Evolutionary conservation across 2,329 filamentous ascomycete species (phyloP).

Genomic region (Sporothrix humicola): DNA sequence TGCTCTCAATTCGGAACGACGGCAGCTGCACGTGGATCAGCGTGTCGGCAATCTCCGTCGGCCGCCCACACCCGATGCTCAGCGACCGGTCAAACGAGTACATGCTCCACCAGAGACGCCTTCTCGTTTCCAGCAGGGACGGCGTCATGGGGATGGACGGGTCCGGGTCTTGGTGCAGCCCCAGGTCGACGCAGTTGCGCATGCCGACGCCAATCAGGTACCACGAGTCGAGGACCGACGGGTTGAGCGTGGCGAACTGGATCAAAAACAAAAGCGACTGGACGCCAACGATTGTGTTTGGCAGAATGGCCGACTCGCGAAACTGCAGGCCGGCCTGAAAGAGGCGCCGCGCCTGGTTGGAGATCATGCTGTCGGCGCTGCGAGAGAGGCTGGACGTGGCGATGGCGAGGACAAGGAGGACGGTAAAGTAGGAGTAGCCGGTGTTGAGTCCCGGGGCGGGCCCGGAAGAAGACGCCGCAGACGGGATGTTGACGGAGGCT

Average conservation of each 20-base stretch:
- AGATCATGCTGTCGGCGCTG: conserved; percentile 40
- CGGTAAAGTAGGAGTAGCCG: conserved; percentile 40
- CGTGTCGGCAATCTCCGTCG: conserved; percentile 39
- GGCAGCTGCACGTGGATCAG: conserved; percentile 39
- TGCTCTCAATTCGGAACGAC: conserved; percentile 40
- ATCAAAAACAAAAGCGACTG: conserved; percentile 41
- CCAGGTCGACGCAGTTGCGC: conserved; percentile 40
- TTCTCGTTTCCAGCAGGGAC: conserved; percentile 40
- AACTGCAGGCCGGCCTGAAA: conserved; percentile 40
- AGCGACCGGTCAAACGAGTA: conserved; percentile 42
- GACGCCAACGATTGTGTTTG: conserved; percentile 40
- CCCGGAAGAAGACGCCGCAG: background rate
- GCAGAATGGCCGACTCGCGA: conserved; percentile 40
- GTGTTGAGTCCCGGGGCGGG: conserved; percentile 14
- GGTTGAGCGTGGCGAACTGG: conserved; percentile 41
- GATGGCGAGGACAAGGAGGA: conserved; percentile 40
- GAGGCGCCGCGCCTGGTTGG: conserved; percentile 39
- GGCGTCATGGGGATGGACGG: conserved; percentile 34
- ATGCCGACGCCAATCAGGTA: conserved; percentile 41
- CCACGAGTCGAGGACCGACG: conserved; percentile 40
- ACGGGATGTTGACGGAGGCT: background rate
- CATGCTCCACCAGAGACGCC: conserved; percentile 42
- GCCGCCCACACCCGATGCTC: conserved; percentile 39
- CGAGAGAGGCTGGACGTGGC: conserved; percentile 40
- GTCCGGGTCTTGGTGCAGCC: conserved; percentile 40